Evolutionary conservation across 75 land plant species (phyloP).

Genomic region (Sequoia sempervirens): DNA sequence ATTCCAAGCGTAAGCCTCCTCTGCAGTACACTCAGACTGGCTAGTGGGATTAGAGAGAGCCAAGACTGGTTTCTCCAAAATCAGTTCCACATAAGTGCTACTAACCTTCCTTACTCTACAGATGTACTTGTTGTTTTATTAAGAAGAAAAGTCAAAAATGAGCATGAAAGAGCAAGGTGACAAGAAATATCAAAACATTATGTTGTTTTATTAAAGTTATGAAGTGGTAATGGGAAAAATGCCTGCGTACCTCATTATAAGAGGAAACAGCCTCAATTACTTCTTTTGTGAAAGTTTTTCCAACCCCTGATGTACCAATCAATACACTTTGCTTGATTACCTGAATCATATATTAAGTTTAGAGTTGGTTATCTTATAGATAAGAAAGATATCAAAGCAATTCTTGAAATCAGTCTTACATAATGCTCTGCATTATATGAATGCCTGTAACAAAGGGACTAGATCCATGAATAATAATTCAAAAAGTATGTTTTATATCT

Average conservation of each 20-base stretch:
- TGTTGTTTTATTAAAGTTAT: background rate
- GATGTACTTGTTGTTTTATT: background rate
- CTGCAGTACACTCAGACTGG: conserved; percentile 45
- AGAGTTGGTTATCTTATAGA: background rate
- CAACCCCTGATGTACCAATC: conserved; percentile 41
- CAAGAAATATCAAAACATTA: no score
- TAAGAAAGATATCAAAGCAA: background rate
- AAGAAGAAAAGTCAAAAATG: background rate
- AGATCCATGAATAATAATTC: background rate
- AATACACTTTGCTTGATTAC: conserved; percentile 38
- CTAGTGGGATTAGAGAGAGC: conserved; percentile 48
- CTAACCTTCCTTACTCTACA: background rate
- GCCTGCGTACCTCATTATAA: conserved; percentile 14
- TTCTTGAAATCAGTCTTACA: background rate
- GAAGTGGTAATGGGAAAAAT: background rate
- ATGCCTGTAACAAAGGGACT: background rate
- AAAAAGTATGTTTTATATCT: background rate
- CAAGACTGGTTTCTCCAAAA: conserved; percentile 30
- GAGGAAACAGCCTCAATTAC: conserved; percentile 36
- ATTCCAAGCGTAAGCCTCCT: conserved; percentile 45
- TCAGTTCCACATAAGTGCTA: background rate
- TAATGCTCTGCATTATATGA: background rate
- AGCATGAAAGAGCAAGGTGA: background rate
- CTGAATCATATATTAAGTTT: conserved; percentile 10
- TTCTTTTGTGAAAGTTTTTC: conserved; percentile 42